Percentiles rank a stretch among this genome's conserved stretches.
Evolutionary conservation across 768 basidiomycete species (phyloP).

Genomic region (Mycena olivaceomarginata): DNA sequence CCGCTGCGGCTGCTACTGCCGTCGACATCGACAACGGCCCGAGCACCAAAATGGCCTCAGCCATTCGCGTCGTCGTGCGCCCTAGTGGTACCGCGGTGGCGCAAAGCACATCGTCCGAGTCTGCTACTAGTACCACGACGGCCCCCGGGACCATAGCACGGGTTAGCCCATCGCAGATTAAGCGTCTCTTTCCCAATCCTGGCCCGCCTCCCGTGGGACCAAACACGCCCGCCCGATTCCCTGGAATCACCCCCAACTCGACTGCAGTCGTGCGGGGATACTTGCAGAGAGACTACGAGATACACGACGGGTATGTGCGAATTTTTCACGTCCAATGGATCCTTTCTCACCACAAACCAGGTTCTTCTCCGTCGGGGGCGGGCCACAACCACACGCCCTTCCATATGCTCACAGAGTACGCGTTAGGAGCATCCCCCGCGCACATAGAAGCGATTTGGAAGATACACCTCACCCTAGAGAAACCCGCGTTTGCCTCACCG

Average conservation of each 20-base stretch:
- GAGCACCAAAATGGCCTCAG: constrained; percentile 26
- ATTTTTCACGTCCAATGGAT: neutral
- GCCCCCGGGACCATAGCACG: constrained; percentile 29
- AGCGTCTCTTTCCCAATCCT: neutral
- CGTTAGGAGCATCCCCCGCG: neutral
- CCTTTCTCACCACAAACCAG: neutral
- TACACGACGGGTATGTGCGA: neutral
- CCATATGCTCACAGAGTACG: constrained; percentile 2
- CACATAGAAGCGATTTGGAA: constrained; percentile 15
- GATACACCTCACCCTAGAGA: neutral
- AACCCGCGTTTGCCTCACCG: neutral
- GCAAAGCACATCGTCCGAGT: constrained; percentile 16
- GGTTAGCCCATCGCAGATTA: constrained; percentile 2
- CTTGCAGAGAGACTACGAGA: neutral
- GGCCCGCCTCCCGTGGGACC: neutral
- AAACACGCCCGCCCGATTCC: neutral
- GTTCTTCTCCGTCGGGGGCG: neutral
- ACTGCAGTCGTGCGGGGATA: neutral
- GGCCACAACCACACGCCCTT: constrained; percentile 16
- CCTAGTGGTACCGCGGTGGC: constrained; percentile 1
- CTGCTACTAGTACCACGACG: constrained; percentile 3
- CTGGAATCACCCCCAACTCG: neutral
- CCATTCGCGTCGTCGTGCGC: constrained; percentile 28
- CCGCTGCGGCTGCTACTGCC: constrained; percentile 19
- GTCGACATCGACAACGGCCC: constrained; percentile 29